Conservation (phyloP, 140 eudicot genomes). For the Ambrosia hybrid region DNA sequence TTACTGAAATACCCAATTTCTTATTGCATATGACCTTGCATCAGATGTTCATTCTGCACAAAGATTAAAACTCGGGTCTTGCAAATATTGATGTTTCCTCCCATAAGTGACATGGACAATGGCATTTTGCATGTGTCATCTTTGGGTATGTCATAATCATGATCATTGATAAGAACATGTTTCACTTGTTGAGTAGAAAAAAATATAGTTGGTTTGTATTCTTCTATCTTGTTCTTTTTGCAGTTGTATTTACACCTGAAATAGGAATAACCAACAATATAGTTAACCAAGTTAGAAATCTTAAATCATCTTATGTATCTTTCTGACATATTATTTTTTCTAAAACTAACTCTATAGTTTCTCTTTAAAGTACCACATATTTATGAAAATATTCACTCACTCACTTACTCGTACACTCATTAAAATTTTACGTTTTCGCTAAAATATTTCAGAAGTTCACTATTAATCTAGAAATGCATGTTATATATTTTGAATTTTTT, state of each 20-base stretch:
- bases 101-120: constrained; percentile 67
- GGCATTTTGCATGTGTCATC: constrained; percentile 63
- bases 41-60: constrained; percentile 40
- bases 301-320: no score
- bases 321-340: not conserved
- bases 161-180: constrained; percentile 41
- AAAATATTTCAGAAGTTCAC: no score
- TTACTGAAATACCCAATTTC: not conserved
- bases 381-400: not conserved
- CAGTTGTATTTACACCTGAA: constrained; percentile 60
- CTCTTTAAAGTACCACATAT: not conserved
- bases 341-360: not conserved
- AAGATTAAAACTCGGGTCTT: constrained; percentile 65
- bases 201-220: constrained; percentile 24
- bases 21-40: constrained; percentile 47
- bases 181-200: constrained; percentile 42
- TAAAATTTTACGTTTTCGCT: not conserved
- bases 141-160: constrained; percentile 28
- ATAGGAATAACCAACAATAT: constrained; percentile 22
- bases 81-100: constrained; percentile 66
- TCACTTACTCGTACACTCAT: not conserved
- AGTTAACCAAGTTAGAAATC: not conserved
- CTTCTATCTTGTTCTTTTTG: constrained; percentile 56
- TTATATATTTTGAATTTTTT: no score
- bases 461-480: no score